These are phyloP conservation scores for Naegleria fowleri DNA, from an alignment of 208 protist genomes.

Conservation along the genomic window DNA sequence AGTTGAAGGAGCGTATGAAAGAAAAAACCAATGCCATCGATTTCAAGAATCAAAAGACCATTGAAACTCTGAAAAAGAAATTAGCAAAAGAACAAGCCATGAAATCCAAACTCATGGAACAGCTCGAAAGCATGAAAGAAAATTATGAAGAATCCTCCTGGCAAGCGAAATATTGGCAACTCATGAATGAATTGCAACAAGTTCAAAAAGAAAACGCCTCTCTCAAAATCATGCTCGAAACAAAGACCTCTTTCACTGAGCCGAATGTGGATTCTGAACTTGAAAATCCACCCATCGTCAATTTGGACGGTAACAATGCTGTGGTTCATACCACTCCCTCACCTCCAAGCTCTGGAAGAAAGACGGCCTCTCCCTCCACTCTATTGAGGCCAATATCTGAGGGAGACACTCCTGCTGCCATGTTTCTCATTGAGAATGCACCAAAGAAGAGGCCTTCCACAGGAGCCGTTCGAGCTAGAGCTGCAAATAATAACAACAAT, in stretches of 20 bases:
- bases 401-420: background rate
- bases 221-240: background rate
- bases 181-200: background rate
- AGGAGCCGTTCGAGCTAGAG: background rate
- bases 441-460: background rate
- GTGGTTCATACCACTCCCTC: background rate
- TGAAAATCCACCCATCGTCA: background rate
- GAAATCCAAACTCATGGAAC: conserved; percentile 37
- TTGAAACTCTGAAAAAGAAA: conserved; percentile 32
- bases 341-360: background rate
- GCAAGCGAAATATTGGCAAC: background rate
- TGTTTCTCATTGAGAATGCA: background rate
- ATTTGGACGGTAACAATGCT: background rate
- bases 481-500: background rate
- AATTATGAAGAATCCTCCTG: background rate
- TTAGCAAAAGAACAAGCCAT: conserved; percentile 31
- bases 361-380: background rate
- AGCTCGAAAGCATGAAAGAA: conserved; percentile 11
- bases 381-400: background rate
- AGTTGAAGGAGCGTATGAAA: background rate
- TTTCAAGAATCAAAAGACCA: conserved; percentile 23
- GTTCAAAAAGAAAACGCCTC: background rate
- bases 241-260: background rate
- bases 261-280: background rate
- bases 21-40: conserved; percentile 24